These are phyloP conservation scores for Nakaseomyces delphensis DNA, from an alignment of 1,139 yeast genomes.

Conservation along the genomic window DNA sequence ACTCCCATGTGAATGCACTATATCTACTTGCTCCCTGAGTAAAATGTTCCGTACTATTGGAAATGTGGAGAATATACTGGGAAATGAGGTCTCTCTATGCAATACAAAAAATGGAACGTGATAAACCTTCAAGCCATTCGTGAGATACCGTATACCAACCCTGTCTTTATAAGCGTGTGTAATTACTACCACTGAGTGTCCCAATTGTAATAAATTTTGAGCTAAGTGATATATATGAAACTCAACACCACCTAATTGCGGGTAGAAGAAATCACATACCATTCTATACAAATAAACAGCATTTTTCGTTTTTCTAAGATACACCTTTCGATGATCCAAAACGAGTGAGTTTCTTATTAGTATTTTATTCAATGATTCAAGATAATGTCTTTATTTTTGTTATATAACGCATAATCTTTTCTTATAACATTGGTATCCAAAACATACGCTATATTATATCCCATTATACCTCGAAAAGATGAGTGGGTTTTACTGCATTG, in stretches of 20 bases:
- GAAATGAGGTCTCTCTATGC: constrained; percentile 76
- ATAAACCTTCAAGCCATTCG: constrained; percentile 89
- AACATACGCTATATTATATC: constrained; percentile 41
- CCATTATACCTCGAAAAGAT: no score
- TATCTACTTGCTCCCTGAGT: constrained; percentile 74
- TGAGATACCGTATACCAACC: constrained; percentile 67
- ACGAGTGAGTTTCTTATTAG: no score
- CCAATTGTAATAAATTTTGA: constrained; percentile 70
- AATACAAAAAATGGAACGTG: constrained; percentile 77
- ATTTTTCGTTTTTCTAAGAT: neutral
- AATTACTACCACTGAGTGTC: constrained; percentile 84
- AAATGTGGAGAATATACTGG: constrained; percentile 80
- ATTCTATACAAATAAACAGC: constrained; percentile 39
- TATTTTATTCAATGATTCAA: no score
- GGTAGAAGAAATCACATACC: constrained; percentile 96
- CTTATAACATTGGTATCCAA: neutral
- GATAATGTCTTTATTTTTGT: neutral
- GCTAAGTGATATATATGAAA: constrained; percentile 80
- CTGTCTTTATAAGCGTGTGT: constrained; percentile 85
- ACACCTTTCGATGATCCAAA: no score
- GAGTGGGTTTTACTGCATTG: no score
- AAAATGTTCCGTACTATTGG: constrained; percentile 80
- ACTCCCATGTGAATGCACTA: constrained; percentile 94
- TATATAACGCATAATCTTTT: neutral
- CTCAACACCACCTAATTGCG: constrained; percentile 98